Conservation (phyloP, 2,329 filamentous ascomycete genomes). For the Neurospora sp. region DNA sequence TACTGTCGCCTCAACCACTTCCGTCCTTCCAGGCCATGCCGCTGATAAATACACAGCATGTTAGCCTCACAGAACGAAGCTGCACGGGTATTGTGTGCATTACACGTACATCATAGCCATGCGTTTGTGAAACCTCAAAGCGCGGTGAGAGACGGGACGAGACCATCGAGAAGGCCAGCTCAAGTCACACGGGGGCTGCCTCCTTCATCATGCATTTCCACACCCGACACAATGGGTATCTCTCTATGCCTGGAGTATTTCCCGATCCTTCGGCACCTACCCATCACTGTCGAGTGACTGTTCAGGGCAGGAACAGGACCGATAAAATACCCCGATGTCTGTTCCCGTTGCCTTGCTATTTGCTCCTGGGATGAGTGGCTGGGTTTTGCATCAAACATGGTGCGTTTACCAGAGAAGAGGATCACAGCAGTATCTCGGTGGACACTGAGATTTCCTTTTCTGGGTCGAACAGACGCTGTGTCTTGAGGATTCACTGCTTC, state of each 20-base stretch:
- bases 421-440: background rate
- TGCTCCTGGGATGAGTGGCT: background rate
- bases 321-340: conserved; percentile 2
- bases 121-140: conserved; percentile 12
- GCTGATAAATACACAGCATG: background rate
- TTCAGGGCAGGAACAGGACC: background rate
- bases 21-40: background rate
- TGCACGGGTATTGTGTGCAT: background rate
- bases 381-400: background rate
- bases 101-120: conserved; percentile 2
- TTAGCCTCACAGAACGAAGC: background rate
- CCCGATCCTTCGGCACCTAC: conserved; percentile 1
- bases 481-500: background rate
- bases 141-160: conserved; percentile 11
- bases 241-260: conserved; percentile 1
- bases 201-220: background rate
- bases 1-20: background rate
- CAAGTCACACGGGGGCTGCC: background rate
- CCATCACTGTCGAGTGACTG: background rate
- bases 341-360: background rate
- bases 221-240: background rate
- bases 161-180: background rate
- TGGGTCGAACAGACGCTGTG: background rate
- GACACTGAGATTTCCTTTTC: background rate
- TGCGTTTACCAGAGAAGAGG: background rate